Evolutionary conservation across 2,329 filamentous ascomycete species (phyloP), one percentile per base, ranked within the genome.

Genomic region (Bimuria novae-zelandiae): DNA sequence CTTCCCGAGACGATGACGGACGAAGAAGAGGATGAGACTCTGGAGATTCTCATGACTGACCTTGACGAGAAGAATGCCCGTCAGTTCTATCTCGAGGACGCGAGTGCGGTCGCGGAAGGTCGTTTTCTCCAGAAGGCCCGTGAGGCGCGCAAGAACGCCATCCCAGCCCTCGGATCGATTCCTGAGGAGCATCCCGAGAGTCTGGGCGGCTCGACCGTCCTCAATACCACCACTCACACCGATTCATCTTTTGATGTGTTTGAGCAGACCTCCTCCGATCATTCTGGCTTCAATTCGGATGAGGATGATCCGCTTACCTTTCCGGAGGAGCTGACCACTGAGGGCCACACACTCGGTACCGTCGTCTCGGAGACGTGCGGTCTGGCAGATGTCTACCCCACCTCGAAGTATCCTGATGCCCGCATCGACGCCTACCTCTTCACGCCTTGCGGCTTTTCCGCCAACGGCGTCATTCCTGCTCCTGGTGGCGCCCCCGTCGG

Each of bases 361-460:
- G 88, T 97, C 36, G 92, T 99, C 41, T 94, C 93, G 14, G 90
- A 97, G 64, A 82, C 83, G 55, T 97, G 91, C 74, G 94, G 94
- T 45, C 83, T 99, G 42, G 88, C 92, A 16, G 88, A 92, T 57
- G 87, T 99, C 56, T 99, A 97, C 68, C 89, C 94, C 4, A 86
- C 85, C 39, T 86, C 86, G 54, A 88, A 89, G 74, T 97, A 96
- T 71, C 92, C 94, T 0, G 93, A 97, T 64, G 89, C 94, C 19
- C 89, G 90, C 54, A 90, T 99, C 61, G 94, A 99, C 65, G 91
- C 94, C 19, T 99, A 97, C 74, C 84, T 97, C 49, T 99, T 99
- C 79, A 92, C 89, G 0, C 94, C 94, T 0, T 99, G 94, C 69
- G 94, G 94, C 53, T 99, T 96, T 77, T 97, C 92, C 6, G 94